Evolutionary conservation across 345 rosid genomes (phyloP), one percentile per base, ranked within the genome.

Genomic region (Nasturtium officinale): DNA sequence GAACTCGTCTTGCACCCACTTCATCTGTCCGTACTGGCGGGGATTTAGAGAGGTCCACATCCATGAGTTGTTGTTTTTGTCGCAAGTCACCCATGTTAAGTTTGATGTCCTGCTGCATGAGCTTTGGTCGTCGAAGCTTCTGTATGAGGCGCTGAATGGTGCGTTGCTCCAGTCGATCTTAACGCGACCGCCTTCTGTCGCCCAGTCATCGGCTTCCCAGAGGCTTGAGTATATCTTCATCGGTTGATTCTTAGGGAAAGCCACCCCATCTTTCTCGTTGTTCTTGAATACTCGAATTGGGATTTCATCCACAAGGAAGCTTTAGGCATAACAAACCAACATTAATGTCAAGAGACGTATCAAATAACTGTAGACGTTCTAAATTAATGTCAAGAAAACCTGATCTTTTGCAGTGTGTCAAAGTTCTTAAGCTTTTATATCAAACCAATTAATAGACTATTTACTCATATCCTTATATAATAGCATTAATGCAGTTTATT

Each of bases 191-290:
- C 90, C 89, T 69, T 86, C 79, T 9, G 90, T 86, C 0, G 90
- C 87, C 89, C 87, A 85, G 29, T 81, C 61, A 23, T 85, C 91
- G 0, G 88, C 90, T 46, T 85, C 74, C 87, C 89, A 85, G 6
- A 86, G 70, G 50, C 90, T 88, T 2, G 87, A 82, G 79, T 85
- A 82, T 16, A 88, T 32, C 58, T 17, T 82, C 92, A 87, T 85
- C 0, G 88, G 79, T 58, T 87, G 84, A 32, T 6, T 57, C 66
- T 63, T 77, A 5, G 89, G 93, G 71, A 50, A 86, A 23, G 79
- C 80, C 25, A 86, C 82, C 0, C 90, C 93, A 6, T 1, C 20
- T 3, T 78, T 37, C 73, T 86, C 85, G 62, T 74, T 38, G 76
- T 86, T 88, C 77, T 83, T 82, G 83, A 82, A 88, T 25, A 67